A percentile compares a stretch with the other conserved stretches of the same genome.
These are phyloP conservation scores for Neoascochyta sp. DNA, from an alignment of 2,329 filamentous ascomycete species.

Conservation along the genomic window DNA sequence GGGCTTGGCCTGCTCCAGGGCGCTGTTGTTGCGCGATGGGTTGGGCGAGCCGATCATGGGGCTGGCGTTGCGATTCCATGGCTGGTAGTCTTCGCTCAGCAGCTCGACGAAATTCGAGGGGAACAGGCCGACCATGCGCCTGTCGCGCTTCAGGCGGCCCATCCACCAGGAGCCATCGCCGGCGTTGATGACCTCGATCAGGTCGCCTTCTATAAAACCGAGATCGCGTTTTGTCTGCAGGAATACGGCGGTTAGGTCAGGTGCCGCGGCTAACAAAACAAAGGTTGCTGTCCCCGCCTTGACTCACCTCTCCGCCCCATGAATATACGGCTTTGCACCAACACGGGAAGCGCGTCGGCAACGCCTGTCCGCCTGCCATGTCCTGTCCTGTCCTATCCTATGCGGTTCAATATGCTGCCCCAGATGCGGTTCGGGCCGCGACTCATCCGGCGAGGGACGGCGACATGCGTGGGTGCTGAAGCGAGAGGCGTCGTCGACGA, in stretches of 20 bases:
- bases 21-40: slow-evolving; percentile 51
- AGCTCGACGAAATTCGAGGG: slow-evolving; percentile 97
- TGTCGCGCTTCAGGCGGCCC: slow-evolving; percentile 82
- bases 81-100: slow-evolving; percentile 78
- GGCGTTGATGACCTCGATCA: slow-evolving; percentile 97
- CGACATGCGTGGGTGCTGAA: slow-evolving; percentile 9
- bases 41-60: slow-evolving; percentile 42
- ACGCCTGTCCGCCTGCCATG: slow-evolving; percentile 49
- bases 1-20: slow-evolving; percentile 46
- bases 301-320: slow-evolving; percentile 73
- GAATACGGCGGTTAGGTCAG: slow-evolving; percentile 16
- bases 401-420: slow-evolving; percentile 3
- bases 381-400: slow-evolving; percentile 1
- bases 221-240: slow-evolving; percentile 78
- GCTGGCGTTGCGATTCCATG: slow-evolving; percentile 59
- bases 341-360: slow-evolving; percentile 80
- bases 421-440: slow-evolving; percentile 9
- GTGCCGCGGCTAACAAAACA: slow-evolving; percentile 7
- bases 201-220: slow-evolving; percentile 93
- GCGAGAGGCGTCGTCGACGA: slow-evolving; percentile 1
- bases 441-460: slow-evolving; percentile 8
- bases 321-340: slow-evolving; percentile 91
- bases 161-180: slow-evolving; percentile 99
- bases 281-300: slow-evolving; percentile 1
- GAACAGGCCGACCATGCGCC: slow-evolving; percentile 85